Evolutionary conservation across 73 alveolate species (phyloP).

Genomic region (Paramecium pentaurelia): DNA sequence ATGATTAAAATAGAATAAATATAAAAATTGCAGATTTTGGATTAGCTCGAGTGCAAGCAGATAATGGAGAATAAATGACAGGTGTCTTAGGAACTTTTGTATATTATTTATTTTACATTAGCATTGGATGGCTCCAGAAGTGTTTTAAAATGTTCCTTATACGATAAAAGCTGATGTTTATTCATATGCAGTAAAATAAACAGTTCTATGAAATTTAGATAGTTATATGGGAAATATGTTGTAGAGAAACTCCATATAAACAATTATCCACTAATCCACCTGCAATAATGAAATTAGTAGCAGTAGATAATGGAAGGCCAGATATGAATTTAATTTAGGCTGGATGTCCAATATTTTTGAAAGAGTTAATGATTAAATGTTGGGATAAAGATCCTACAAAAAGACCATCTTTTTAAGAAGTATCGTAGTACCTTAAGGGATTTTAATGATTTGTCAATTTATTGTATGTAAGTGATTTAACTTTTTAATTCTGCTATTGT

Average conservation of each 20-base stretch:
- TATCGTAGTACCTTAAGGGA: neutral
- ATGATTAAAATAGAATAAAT: conserved; percentile 71
- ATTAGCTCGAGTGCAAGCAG: conserved; percentile 75
- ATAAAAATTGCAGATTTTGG: conserved; percentile 96
- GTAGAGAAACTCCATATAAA: conserved; percentile 91
- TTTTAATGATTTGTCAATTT: neutral
- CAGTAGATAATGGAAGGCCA: conserved; percentile 55
- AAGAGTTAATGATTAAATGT: neutral
- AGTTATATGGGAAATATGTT: conserved; percentile 90
- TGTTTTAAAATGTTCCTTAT: conserved; percentile 81
- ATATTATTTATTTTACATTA: conserved; percentile 65
- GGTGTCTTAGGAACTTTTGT: conserved; percentile 78
- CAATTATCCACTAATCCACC: conserved; percentile 48
- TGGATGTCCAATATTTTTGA: conserved; percentile 20
- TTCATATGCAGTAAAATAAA: conserved; percentile 82
- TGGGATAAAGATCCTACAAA: neutral
- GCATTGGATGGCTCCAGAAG: conserved; percentile 99
- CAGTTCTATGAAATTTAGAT: conserved; percentile 52
- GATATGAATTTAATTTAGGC: neutral
- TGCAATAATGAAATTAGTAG: conserved; percentile 48
- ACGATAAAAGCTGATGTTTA: conserved; percentile 95
- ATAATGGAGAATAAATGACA: conserved; percentile 66
- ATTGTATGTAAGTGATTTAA: neutral
- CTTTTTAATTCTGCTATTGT: neutral
- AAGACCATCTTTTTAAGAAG: neutral